Conservation (phyloP, 257 asterid species). For the Datura wrightii region DNA sequence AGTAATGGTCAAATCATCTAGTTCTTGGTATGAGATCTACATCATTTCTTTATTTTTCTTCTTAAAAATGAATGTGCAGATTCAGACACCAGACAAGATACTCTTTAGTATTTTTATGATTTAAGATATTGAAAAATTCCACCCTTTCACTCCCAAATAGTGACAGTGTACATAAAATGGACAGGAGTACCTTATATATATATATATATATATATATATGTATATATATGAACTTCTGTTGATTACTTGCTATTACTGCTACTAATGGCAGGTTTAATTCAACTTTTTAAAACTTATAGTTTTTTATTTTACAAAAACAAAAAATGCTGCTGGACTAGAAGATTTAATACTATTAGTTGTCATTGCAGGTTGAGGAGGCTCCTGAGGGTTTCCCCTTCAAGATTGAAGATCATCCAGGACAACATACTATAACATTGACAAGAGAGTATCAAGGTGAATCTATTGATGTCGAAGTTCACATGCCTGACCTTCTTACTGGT, state of each 20-base stretch:
- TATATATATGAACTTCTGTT: neutral
- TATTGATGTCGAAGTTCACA: slow-evolving; percentile 71
- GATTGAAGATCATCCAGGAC: slow-evolving; percentile 73
- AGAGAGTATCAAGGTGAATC: slow-evolving; percentile 72
- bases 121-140: neutral
- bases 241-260: neutral
- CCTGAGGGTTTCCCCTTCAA: slow-evolving; percentile 73
- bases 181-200: no score
- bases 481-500: slow-evolving; percentile 64
- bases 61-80: neutral
- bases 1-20: neutral
- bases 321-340: neutral
- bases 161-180: no score
- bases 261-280: no score
- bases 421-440: slow-evolving; percentile 63
- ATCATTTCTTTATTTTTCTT: no score
- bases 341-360: neutral
- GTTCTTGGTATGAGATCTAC: no score
- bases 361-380: slow-evolving; percentile 53
- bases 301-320: neutral
- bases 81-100: neutral
- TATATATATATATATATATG: no score
- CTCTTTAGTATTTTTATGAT: neutral
- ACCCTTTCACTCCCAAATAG: no score
- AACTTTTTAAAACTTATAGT: neutral